A percentile compares a stretch with the other conserved stretches of the same genome.
phyloP scores from a whole-genome alignment of 441 rosid genomes.

The Mallotus japonicus region DNA sequence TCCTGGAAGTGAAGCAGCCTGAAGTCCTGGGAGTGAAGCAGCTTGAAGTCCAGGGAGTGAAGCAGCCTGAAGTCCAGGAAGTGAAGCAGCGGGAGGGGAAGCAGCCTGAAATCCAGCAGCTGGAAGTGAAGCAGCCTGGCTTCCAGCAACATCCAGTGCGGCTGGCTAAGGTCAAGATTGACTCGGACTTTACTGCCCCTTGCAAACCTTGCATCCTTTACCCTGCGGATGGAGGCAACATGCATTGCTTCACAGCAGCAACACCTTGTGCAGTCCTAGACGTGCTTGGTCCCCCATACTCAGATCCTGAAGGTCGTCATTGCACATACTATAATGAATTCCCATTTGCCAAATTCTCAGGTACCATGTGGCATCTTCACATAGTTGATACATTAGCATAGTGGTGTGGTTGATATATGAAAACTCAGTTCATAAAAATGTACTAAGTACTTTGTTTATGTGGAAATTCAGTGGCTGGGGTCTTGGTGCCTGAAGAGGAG shows the following conservation, averaged over 20 bases:
- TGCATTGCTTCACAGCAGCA: slow-evolving; percentile 83
- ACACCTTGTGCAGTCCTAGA: slow-evolving; percentile 90
- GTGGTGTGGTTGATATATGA: not conserved
- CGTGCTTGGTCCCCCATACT: slow-evolving; percentile 89
- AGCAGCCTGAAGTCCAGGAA: not conserved
- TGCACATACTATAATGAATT: slow-evolving; percentile 69
- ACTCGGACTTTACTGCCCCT: slow-evolving; percentile 69
- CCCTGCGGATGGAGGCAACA: slow-evolving; percentile 93
- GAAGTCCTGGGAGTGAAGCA: not conserved
- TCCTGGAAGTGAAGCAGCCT: not conserved
- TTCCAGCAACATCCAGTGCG: slow-evolving; percentile 37
- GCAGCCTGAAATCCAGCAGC: not conserved
- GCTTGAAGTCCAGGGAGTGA: not conserved
- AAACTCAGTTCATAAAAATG: not conserved
- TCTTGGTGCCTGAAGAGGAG: slow-evolving; percentile 49
- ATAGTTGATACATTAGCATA: not conserved
- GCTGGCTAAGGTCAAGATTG: slow-evolving; percentile 70
- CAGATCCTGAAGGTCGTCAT: slow-evolving; percentile 69
- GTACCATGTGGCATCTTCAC: slow-evolving; percentile 29
- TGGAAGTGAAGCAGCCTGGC: slow-evolving; percentile 1
- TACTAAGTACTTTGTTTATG: not conserved
- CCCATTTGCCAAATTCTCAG: slow-evolving; percentile 49
- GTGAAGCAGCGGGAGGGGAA: not conserved
- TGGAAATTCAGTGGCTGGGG: slow-evolving; percentile 40
- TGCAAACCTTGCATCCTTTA: slow-evolving; percentile 74